Percentiles rank a stretch among this genome's conserved stretches.
Evolutionary conservation across 306 rosid genomes (phyloP).

Genomic region (Morella rubra): DNA sequence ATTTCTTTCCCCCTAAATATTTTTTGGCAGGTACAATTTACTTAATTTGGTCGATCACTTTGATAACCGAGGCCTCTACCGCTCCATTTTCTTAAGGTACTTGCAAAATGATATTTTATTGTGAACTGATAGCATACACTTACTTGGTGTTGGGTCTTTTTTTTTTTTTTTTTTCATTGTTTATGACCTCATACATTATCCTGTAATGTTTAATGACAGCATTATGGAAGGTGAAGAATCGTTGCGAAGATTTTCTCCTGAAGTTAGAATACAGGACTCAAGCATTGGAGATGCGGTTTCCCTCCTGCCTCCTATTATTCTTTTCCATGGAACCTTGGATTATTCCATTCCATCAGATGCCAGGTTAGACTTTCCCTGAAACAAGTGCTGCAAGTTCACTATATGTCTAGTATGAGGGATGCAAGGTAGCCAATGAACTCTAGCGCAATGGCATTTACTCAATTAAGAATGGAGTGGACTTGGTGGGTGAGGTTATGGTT

Average conservation of each 20-base stretch:
- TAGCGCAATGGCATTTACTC: neutral
- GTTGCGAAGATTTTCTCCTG: constrained; percentile 70
- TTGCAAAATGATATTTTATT: constrained; percentile 22
- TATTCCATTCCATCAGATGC: constrained; percentile 79
- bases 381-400: neutral
- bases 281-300: constrained; percentile 45
- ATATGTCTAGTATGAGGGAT: neutral
- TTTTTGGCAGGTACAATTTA: constrained; percentile 73
- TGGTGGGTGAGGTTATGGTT: neutral
- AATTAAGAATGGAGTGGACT: neutral
- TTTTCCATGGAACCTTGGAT: constrained; percentile 90
- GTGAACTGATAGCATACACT: neutral
- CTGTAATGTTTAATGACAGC: constrained; percentile 40
- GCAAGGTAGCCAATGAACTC: neutral
- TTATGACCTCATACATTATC: neutral
- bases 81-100: constrained; percentile 82
- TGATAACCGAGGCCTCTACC: constrained; percentile 75
- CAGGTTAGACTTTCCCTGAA: constrained; percentile 54
- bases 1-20: constrained; percentile 24
- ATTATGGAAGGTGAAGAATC: constrained; percentile 94
- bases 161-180: neutral
- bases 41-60: constrained; percentile 75
- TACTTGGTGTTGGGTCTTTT: neutral
- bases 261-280: constrained; percentile 62
- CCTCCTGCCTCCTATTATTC: constrained; percentile 62